Evolutionary conservation across 2,329 filamentous ascomycete genomes (phyloP), one percentile per base, ranked within the genome.

Genomic region (Cladosporium halotolerans): DNA sequence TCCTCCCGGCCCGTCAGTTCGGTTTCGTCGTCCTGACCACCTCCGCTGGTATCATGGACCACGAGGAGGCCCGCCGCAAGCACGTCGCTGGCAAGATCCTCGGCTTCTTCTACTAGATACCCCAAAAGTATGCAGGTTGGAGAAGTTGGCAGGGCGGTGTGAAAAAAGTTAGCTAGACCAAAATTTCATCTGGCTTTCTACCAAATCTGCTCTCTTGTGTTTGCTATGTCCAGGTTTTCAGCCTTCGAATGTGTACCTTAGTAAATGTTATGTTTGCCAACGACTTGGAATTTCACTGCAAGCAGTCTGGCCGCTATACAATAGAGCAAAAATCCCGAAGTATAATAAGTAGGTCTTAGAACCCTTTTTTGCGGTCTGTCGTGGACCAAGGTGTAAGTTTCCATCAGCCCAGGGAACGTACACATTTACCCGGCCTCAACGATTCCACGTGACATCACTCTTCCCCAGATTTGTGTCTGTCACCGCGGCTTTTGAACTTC

Each of bases 31-130:
- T 99, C 78, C 87, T 99, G 71, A 99, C 93, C 76, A 99, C 93
- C 78, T 96, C 91, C 58, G 90, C 93, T 62, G 93, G 93, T 76
- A 99, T 99, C 78, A 97, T 99, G 92, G 93, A 99, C 82, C 93
- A 99, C 82, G 93, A 99, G 83, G 93, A 99, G 85, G 93, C 93
- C 67, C 83, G 93, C 74, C 84, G 93, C 77, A 97, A 97, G 86
- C 93, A 99, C 82, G 93, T 97, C 73, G 85, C 92, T 67, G 93
- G 93, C 79, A 99, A 99, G 86, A 89, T 99, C 78, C 89, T 97
- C 69, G 93, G 93, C 70, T 99, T 97, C 86, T 96, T 96, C 84
- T 97, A 96, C 84, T 96, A 69, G 52, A 54, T 51, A 43, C 32
- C 40, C 40, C 28, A 51, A 39, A 31, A 43, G 47, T 50, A 41